Percentiles rank a stretch among this genome's conserved stretches.
phyloP scores from a whole-genome alignment of 768 basidiomycete genomes.

The Paxillus rubicundulus region DNA sequence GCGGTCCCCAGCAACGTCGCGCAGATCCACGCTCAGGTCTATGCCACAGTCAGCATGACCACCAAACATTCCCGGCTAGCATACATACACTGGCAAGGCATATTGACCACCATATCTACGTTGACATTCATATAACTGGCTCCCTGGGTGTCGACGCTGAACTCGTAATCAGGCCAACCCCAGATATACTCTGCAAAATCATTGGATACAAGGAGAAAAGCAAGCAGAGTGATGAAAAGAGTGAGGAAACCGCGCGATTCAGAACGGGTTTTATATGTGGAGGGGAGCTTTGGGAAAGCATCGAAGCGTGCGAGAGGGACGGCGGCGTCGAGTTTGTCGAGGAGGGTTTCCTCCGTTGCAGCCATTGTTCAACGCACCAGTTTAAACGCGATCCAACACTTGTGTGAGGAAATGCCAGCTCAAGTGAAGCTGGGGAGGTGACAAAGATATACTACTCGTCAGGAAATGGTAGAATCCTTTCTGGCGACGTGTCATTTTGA shows the following conservation, averaged over 20 bases:
- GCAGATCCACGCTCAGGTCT: slow-evolving; percentile 86
- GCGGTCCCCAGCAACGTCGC: slow-evolving; percentile 93
- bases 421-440: background rate
- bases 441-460: too few species aligned
- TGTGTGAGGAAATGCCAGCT: background rate
- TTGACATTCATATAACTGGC: slow-evolving; percentile 76
- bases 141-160: slow-evolving; percentile 73
- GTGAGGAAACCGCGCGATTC: slow-evolving; percentile 82
- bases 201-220: slow-evolving; percentile 76
- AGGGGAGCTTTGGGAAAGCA: slow-evolving; percentile 83
- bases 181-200: slow-evolving; percentile 90
- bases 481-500: background rate
- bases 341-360: slow-evolving; percentile 34
- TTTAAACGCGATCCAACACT: too few species aligned
- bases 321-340: slow-evolving; percentile 62
- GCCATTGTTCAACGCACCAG: slow-evolving; percentile 10
- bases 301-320: slow-evolving; percentile 72
- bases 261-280: slow-evolving; percentile 77
- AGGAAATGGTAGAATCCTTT: too few species aligned
- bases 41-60: slow-evolving; percentile 2
- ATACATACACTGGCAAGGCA: slow-evolving; percentile 89
- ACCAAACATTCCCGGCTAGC: background rate
- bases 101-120: slow-evolving; percentile 88
- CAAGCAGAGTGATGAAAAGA: slow-evolving; percentile 61
- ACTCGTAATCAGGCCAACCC: slow-evolving; percentile 90